These are phyloP conservation scores for Penicillium verrucosum DNA, from an alignment of 2,329 filamentous ascomycete species.

Conservation along the genomic window DNA sequence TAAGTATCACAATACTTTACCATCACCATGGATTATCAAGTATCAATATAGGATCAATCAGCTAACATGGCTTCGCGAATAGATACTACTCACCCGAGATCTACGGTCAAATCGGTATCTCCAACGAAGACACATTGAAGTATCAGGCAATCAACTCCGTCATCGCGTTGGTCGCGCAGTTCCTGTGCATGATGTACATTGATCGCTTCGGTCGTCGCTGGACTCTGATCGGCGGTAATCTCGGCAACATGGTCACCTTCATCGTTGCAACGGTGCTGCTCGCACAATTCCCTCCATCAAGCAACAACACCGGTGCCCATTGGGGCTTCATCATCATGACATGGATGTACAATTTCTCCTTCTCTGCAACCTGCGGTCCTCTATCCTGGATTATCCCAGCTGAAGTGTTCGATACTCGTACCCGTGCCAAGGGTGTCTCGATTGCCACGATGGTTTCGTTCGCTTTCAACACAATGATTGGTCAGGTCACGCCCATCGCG, in stretches of 20 bases:
- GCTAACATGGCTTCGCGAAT: not conserved
- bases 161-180: conserved; percentile 66
- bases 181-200: conserved; percentile 62
- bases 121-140: conserved; percentile 61
- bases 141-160: conserved; percentile 74
- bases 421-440: conserved; percentile 69
- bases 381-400: conserved; percentile 59
- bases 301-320: conserved; percentile 36
- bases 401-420: conserved; percentile 75
- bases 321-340: conserved; percentile 68
- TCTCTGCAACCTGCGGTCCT: conserved; percentile 68
- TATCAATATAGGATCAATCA: not conserved
- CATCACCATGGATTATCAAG: no score
- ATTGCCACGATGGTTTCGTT: conserved; percentile 71
- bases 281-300: conserved; percentile 60
- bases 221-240: conserved; percentile 69
- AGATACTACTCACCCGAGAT: conserved; percentile 66
- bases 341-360: conserved; percentile 78
- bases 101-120: conserved; percentile 67
- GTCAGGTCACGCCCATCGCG: conserved; percentile 63
- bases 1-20: no score
- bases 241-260: conserved; percentile 69
- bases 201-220: conserved; percentile 69
- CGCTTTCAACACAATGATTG: conserved; percentile 75
- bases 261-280: conserved; percentile 62